Evolutionary conservation across 2,329 filamentous ascomycete species (phyloP), one percentile per base, ranked within the genome.

Genomic region (Neodidymelliopsis sp.): DNA sequence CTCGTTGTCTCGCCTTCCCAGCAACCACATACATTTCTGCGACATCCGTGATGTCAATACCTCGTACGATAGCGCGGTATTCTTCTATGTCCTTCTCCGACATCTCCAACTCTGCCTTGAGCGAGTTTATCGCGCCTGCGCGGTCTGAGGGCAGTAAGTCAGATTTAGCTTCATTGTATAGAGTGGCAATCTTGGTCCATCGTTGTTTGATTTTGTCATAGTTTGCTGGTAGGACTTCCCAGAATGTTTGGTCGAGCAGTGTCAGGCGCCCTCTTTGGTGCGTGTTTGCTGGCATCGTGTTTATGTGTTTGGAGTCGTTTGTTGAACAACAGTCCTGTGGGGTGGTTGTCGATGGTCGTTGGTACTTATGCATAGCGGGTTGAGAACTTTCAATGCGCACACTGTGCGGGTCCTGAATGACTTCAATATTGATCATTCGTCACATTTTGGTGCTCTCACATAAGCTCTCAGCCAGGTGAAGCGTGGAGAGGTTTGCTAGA

Each of bases 31-130:
- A 60, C 19, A 58, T 35, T 11, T 43, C 56, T 6, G 51, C 48
- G 2, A 62, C 20, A 39, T 56, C 54, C 4, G 42, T 53, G 2
- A 58, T 40, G n/a, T 51, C 23, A 4, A 60, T 43, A 2, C 34
- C 22, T 8, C 35, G 45, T 1, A 47, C 43, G 0, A 60, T 27
- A 11, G 13, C 22, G 1, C 49, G 37, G 12, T 60, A 62, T 3
- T 45, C 30, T 8, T 38, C 22, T 6, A 60, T 24, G 9, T 60
- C 57, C 3, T 39, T 18, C 20, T 50, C 40, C 16, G 58, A 18
- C 50, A 62, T 52, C 2, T 56, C 35, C 2, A 62, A 37, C 37
- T 60, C 54, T 1, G 48, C 57, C 20, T 50, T 54, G 2, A 60
- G 27, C 6, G 59, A 60, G 16, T 47, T 43, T 1, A 44, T 24